Base-by-base conservation (phyloP, 805 yeast species). In the Naumovozyma castellii region DNA sequence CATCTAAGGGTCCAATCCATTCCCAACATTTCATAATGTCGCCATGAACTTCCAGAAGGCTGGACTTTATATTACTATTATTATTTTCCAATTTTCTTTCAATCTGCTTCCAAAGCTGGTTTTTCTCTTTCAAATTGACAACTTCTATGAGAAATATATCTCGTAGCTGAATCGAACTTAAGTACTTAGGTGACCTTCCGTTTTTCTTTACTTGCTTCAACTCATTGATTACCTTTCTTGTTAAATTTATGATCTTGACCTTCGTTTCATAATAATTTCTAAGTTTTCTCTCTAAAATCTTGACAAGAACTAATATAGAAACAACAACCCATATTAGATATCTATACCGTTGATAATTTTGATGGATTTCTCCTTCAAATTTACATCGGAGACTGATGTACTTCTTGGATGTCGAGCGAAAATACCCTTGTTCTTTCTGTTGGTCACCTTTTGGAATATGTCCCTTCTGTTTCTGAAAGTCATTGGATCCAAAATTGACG, bases 1-100 rank as follows among this genome's bases (percentile, higher is more conserved):
- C 38, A 14, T 46, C 45, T 9, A 48, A 12, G 2, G 61, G 60
- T 8, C 78, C 76, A 29, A 78, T 70, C 95, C 95, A 87, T 54
- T 85, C 86, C 85, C 94, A 84, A 28, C 84, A 84, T 54, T 78
- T 77, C 71, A 83, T 76, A 44, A 87, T 83, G 48, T 87, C 96
- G 14, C 97, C 96, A 52, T 81, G 83, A 20, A 79, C 70, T 56
- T 87, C 97, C 41, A 75, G 62, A 40, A 80, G 69, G 30, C 75
- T 69, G 14, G 71, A 66, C 42, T 78, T 72, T 10, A 87, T 75
- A 51, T 80, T 80, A 17, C 82, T 65, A 56, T 84, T 81, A 34
- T 65, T 61, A 27, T 46, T 40, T 47, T 84, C 94, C 4, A 87
- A 71, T 25, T 62, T 66, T 16, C 61, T 61, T 35, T 69, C 65